Conservation (phyloP, 2,329 filamentous ascomycete genomes). For the Gliomastix tumulicola region DNA sequence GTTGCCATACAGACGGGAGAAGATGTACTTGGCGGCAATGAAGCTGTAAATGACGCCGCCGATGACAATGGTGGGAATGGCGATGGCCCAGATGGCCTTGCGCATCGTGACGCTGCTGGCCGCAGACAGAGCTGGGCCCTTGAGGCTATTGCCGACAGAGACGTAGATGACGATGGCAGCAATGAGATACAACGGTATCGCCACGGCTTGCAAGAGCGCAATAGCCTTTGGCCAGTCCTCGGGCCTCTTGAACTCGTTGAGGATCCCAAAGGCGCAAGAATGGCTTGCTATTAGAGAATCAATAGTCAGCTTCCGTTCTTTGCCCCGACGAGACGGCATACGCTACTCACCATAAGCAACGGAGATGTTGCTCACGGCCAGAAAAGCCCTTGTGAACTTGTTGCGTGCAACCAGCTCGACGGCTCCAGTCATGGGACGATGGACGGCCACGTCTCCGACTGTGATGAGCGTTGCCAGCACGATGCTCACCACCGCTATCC, state of each 20-base stretch:
- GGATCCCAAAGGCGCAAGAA: slow-evolving; percentile 25
- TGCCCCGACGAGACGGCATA: too few species aligned
- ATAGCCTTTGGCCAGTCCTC: slow-evolving; percentile 22
- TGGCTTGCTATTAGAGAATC: slow-evolving; percentile 30
- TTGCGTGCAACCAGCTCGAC: slow-evolving; percentile 22
- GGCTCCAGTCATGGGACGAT: slow-evolving; percentile 23
- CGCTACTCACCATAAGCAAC: slow-evolving; percentile 51
- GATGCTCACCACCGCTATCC: too few species aligned
- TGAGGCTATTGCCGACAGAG: slow-evolving; percentile 19
- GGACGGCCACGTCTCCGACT: slow-evolving; percentile 53
- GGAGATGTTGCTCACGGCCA: slow-evolving; percentile 56
- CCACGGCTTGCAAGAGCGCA: slow-evolving; percentile 20
- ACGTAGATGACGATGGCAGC: slow-evolving; percentile 22
- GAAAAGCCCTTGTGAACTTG: slow-evolving; percentile 44
- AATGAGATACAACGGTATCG: slow-evolving; percentile 21
- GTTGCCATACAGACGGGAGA: slow-evolving; percentile 48
- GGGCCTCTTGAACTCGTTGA: slow-evolving; percentile 24
- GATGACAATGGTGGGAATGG: slow-evolving; percentile 38
- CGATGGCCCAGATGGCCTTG: slow-evolving; percentile 23
- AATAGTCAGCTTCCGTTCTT: neutral
- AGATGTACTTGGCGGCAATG: slow-evolving; percentile 60
- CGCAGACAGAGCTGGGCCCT: slow-evolving; percentile 31
- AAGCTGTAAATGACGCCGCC: slow-evolving; percentile 65
- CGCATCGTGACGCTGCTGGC: slow-evolving; percentile 19
- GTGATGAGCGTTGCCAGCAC: slow-evolving; percentile 54